Evolutionary conservation across 306 rosid species (phyloP), one percentile per base, ranked within the genome.

Genomic region (Pterocarpus macrocarpus): DNA sequence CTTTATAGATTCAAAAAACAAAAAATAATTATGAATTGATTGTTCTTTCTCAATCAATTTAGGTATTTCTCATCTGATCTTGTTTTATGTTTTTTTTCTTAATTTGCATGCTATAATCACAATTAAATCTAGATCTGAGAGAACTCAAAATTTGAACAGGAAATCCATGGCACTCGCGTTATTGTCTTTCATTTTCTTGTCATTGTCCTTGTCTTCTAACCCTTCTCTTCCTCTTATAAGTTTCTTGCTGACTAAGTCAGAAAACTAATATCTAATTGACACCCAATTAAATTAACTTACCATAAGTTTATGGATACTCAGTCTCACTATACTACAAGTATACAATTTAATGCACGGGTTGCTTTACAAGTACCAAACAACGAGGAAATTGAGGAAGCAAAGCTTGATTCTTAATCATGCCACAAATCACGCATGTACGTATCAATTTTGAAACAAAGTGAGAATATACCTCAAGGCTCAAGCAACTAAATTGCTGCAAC

Each of bases 151-250:
- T 22, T 22, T 22, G 0, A 22, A 22, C 1, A 22, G 28, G 33
- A 77, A 77, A 43, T 68, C 7, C 32, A 68, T 2, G 56, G n/a
- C 50, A 52, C 47, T 75, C 47, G 10, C 57, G 64, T 81, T 66
- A 41, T 47, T 81, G 57, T 81, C 85, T 58, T 69, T 75, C 81
- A 4, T 75, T 81, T 81, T 76, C 76, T 50, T 75, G 67, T 57
- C 61, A 1, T 81, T 74, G 59, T 59, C 85, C 63, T 47, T 76
- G 67, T 76, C 66, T 47, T 38, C 1, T 68, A 41, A 22, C 32
- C 12, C n/a, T 22, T 22, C 14, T 66, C 49, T 76, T 75, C 36
- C 77, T 50, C 55, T 56, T 56, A 8, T 75, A 45, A 75, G 71
- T 75, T 82, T 75, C 72, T 69, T 47, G 59, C 9, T 49, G 77